These are phyloP conservation scores for Yarrowia sp. DNA, from an alignment of 805 yeast genomes.

Conservation along the genomic window DNA sequence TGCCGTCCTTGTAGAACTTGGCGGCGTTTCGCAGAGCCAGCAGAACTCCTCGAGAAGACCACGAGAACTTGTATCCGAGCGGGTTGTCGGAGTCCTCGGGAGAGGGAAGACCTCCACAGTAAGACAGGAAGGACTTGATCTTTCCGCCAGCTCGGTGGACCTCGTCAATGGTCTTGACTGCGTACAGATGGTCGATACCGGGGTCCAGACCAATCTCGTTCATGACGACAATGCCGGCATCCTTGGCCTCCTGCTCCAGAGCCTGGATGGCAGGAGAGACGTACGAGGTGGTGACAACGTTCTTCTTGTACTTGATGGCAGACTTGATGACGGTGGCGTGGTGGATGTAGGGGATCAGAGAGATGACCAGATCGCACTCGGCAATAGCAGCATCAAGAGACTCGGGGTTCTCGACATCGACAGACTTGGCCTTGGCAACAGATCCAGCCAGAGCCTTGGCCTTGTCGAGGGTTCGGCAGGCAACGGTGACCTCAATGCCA, in stretches of 20 bases:
- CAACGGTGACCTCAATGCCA: conserved; percentile 88
- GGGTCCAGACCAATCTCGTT: conserved; percentile 99
- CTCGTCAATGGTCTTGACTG: conserved; percentile 96
- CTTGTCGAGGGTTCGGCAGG: conserved; percentile 86
- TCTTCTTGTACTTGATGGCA: conserved; percentile 84
- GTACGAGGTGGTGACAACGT: conserved; percentile 95
- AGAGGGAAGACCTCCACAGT: conserved; percentile 99
- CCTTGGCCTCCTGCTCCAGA: conserved; percentile 77
- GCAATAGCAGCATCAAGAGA: conserved; percentile 78
- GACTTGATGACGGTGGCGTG: conserved; percentile 92
- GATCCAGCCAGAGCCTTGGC: conserved; percentile 84
- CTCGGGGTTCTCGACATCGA: conserved; percentile 79
- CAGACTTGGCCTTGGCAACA: conserved; percentile 75
- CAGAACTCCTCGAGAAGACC: conserved; percentile 98
- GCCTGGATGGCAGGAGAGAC: conserved; percentile 87
- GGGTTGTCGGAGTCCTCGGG: conserved; percentile 98
- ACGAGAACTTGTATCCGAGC: conserved; percentile 96
- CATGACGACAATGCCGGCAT: conserved; percentile 96
- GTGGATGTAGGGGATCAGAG: conserved; percentile 92
- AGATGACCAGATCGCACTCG: conserved; percentile 80
- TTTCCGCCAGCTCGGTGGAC: conserved; percentile 90
- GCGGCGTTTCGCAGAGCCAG: conserved; percentile 94
- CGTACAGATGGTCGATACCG: conserved; percentile 97
- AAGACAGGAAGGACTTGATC: conserved; percentile 88
- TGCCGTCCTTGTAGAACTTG: conserved; percentile 81